A percentile compares a stretch with the other conserved stretches of the same genome.
Conservation (phyloP, 2,329 filamentous ascomycete genomes). For the Alternaria sp. region DNA sequence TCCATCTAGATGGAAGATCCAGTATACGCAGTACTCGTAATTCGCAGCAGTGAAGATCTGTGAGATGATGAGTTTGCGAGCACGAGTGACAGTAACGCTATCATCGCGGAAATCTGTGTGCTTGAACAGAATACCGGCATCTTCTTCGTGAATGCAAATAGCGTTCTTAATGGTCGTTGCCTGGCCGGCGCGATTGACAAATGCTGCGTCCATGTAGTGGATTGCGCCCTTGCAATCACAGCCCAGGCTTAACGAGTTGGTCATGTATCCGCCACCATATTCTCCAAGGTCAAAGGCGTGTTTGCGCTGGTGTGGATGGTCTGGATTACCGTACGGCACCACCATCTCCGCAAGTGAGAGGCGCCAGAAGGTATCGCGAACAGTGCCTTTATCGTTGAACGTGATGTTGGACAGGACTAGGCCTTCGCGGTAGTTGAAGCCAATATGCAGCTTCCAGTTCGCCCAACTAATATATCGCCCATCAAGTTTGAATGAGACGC, state of each 20-base stretch:
- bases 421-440: slow-evolving; percentile 94
- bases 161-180: slow-evolving; percentile 88
- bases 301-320: slow-evolving; percentile 81
- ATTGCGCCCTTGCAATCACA: slow-evolving; percentile 92
- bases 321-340: slow-evolving; percentile 85
- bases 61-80: slow-evolving; percentile 84
- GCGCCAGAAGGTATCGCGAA: slow-evolving; percentile 85
- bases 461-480: slow-evolving; percentile 85
- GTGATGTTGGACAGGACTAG: slow-evolving; percentile 90
- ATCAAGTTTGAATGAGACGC: slow-evolving; percentile 83
- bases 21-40: slow-evolving; percentile 90
- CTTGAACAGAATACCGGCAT: slow-evolving; percentile 91
- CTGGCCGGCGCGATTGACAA: slow-evolving; percentile 80
- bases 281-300: slow-evolving; percentile 84
- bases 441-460: slow-evolving; percentile 92
- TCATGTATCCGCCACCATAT: slow-evolving; percentile 85
- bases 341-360: slow-evolving; percentile 94
- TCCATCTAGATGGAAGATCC: slow-evolving; percentile 92
- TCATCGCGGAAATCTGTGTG: slow-evolving; percentile 94
- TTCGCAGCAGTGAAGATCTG: slow-evolving; percentile 96
- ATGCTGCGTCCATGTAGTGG: slow-evolving; percentile 88
- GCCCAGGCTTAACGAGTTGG: slow-evolving; percentile 77
- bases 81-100: slow-evolving; percentile 84
- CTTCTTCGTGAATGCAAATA: slow-evolving; percentile 95
- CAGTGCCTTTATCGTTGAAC: slow-evolving; percentile 81